A percentile compares a stretch with the other conserved stretches of the same genome.
Conservation (phyloP, 192 early-diverging fungal genomes). For the Geosiphon pyriformis region DNA sequence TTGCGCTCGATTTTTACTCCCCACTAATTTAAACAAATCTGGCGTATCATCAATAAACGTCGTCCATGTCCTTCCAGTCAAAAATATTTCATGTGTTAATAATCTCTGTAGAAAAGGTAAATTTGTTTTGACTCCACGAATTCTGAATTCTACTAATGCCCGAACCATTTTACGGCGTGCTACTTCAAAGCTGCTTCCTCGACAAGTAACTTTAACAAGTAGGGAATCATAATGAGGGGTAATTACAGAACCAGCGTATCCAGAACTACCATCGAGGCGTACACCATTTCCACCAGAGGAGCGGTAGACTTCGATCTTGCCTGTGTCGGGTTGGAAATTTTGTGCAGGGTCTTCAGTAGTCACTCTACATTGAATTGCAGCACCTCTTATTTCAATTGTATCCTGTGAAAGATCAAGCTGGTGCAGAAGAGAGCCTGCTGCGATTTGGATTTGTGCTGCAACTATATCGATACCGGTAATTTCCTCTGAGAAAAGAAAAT, state of each 20-base stretch:
- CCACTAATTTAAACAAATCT: conserved; percentile 76
- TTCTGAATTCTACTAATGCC: conserved; percentile 89
- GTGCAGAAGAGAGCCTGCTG: conserved; percentile 74
- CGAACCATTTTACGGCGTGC: conserved; percentile 85
- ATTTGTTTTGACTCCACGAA: conserved; percentile 96
- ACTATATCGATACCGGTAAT: conserved; percentile 94
- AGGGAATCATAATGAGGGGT: conserved; percentile 95
- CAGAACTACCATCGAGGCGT: conserved; percentile 83
- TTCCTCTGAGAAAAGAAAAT: conserved; percentile 56
- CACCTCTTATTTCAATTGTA: conserved; percentile 71
- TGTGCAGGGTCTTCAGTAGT: conserved; percentile 93
- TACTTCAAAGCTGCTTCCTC: conserved; percentile 83
- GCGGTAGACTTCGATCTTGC: conserved; percentile 91
- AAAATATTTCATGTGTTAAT: conserved; percentile 77
- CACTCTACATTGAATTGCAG: conserved; percentile 94
- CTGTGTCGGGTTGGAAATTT: conserved; percentile 94
- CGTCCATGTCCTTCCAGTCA: conserved; percentile 85
- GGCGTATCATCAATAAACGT: conserved; percentile 98
- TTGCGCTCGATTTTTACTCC: conserved; percentile 77
- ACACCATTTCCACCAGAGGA: conserved; percentile 85
- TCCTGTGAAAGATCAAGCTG: conserved; percentile 80
- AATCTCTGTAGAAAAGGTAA: conserved; percentile 89
- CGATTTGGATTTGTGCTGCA: conserved; percentile 90
- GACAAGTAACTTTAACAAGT: conserved; percentile 85
- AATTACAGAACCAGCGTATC: conserved; percentile 86